Conservation (phyloP, 2,329 filamentous ascomycete species). For the Chrysosporium keratinophilum region DNA sequence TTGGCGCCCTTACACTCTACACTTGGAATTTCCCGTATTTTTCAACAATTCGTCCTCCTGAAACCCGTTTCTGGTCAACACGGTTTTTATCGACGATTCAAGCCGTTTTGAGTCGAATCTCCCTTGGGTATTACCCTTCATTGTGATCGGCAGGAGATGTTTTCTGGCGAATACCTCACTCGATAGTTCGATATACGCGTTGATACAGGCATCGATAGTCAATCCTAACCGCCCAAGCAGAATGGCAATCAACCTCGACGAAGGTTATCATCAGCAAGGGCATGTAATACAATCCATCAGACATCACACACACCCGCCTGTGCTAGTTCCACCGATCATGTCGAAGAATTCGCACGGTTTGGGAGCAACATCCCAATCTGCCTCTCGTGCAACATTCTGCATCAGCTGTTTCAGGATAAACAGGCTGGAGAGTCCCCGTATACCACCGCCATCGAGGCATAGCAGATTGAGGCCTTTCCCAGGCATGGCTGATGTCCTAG, state of each 20-base stretch:
- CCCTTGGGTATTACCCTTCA: constrained; percentile 19
- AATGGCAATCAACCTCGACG: constrained; percentile 37
- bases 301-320: constrained; percentile 31
- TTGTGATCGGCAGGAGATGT: constrained; percentile 12
- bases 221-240: constrained; percentile 41
- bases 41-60: no score
- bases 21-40: no score
- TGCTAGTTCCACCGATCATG: constrained; percentile 34
- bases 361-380: constrained; percentile 19
- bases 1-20: constrained; percentile 21
- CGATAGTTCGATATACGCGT: constrained; percentile 33
- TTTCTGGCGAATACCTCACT: constrained; percentile 28
- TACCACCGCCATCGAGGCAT: constrained; percentile 31
- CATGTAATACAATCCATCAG: no score
- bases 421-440: constrained; percentile 32
- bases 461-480: no score
- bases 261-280: background rate
- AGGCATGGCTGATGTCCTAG: no score
- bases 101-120: constrained; percentile 29
- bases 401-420: constrained; percentile 31
- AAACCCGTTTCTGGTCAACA: no score
- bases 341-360: constrained; percentile 33
- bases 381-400: constrained; percentile 19
- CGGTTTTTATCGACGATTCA: no score
- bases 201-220: constrained; percentile 36